A percentile compares a stretch with the other conserved stretches of the same genome.
Conservation (phyloP, 148 eudicot genomes). For the Vaccinium corymbosum region DNA sequence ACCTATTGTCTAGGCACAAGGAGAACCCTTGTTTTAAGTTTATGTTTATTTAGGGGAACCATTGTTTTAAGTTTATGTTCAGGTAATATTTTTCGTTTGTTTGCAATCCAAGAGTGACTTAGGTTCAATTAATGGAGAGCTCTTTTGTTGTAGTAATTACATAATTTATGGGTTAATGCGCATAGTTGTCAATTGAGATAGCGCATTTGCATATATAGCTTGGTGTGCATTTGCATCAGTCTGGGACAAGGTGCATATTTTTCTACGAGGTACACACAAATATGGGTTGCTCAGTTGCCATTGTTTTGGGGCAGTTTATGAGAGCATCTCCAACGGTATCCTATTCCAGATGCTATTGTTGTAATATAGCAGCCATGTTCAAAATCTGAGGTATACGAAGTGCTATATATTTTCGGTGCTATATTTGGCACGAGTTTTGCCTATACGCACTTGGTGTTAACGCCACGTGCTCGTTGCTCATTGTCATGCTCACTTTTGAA, state of each 20-base stretch:
- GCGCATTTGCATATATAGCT: neutral
- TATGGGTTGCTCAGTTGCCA: neutral
- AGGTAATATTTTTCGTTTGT: neutral
- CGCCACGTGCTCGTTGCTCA: neutral
- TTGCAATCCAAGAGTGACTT: neutral
- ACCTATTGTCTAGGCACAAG: neutral
- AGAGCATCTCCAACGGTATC: neutral
- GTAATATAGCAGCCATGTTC: neutral
- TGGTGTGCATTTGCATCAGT: neutral
- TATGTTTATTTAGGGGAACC: neutral
- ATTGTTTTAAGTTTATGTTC: no score
- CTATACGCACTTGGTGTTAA: neutral
- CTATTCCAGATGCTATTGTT: neutral
- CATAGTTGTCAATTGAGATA: neutral
- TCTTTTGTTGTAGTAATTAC: neutral
- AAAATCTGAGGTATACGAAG: neutral
- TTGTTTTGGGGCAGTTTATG: neutral
- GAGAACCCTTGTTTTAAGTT: neutral
- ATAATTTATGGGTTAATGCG: neutral
- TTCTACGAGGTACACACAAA: neutral
- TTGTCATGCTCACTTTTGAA: neutral
- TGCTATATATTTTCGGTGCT: neutral
- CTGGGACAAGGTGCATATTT: neutral
- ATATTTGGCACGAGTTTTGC: neutral
- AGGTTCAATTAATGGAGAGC: neutral